phyloP scores from a whole-genome alignment of 2,329 filamentous ascomycete genomes.

The Ceratocystis cubensis region DNA sequence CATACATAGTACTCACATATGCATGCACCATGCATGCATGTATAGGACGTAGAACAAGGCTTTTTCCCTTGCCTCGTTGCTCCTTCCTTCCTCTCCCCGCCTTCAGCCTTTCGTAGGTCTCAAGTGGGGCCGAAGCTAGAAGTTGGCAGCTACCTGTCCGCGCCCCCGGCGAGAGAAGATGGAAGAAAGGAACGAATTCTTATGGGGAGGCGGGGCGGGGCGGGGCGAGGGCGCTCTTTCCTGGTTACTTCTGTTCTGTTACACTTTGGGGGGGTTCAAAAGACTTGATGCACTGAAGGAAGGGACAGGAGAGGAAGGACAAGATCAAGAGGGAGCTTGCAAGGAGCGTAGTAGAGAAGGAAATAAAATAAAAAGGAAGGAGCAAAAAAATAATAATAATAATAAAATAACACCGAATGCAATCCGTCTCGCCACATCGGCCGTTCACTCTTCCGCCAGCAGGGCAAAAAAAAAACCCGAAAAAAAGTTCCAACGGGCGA shows the following conservation, averaged over 20 bases:
- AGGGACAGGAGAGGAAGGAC: too few species aligned
- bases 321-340: not conserved
- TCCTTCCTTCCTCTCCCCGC: not conserved
- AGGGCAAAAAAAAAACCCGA: not conserved
- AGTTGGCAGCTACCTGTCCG: not conserved
- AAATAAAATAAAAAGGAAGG: not conserved
- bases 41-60: too few species aligned
- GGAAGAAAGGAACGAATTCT: not conserved
- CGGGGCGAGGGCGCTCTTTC: not conserved
- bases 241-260: not conserved
- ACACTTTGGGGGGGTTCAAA: not conserved
- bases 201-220: not conserved
- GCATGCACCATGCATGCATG: too few species aligned
- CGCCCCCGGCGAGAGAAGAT: not conserved
- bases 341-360: not conserved
- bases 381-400: too few species aligned
- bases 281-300: not conserved
- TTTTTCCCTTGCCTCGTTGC: not conserved
- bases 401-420: too few species aligned
- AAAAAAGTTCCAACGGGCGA: not conserved
- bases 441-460: not conserved
- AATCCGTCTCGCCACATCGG: not conserved
- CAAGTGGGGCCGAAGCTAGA: not conserved
- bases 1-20: too few species aligned
- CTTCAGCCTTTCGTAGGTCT: conserved; percentile 1